Base-by-base conservation (phyloP, 1,284 basidiomycete genomes). In the Malassezia equina region DNA sequence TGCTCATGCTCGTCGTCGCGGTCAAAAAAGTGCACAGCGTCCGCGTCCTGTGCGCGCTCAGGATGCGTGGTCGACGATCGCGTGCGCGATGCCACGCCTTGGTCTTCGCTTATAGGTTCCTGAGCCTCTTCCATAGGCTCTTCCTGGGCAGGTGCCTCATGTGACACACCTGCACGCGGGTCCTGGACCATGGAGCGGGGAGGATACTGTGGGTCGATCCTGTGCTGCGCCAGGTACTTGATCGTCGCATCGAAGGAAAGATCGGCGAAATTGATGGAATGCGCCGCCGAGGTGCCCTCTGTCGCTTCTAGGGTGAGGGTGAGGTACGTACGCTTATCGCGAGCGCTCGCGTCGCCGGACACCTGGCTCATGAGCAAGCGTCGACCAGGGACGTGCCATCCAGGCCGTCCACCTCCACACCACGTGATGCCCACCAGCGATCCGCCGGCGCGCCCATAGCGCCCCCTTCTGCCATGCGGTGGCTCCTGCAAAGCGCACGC, bases 141-240 rank as follows among this genome's bases (percentile, higher is more conserved):
- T 19, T 32, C 28, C 19, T 19, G 17, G 7, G 36, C 6, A 12
- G 36, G 36, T 9, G 11, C 19, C 7, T 39, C 36, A 8, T n/a
- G 19, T 19, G 36, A 9, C 7, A 19, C 36, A 39, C 19, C 36
- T 12, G 21, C 28, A 27, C 52, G 31, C 4, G 55, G 55, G 32
- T 57, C 55, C 19, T 47, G 49, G 19, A 52, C 7, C 25, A 48
- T 31, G n/a, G 33, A 8, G 7, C 34, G 31, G 8, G 55, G 49
- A 12, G 55, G 55, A 15, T 57, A 57, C 7, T 25, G 17, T 7
- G 31, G 48, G 5, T 47, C 50, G 24, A 57, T 43, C 7, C 44
- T 33, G 27, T 57, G 23, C 29, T 46, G 44, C 25, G 46, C 33
- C 21, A 57, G 21, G 49, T 57, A 57, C 40, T 52, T 51, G 19